These are phyloP conservation scores for Shiraia sp. DNA, from an alignment of 2,329 filamentous ascomycete genomes.

Conservation along the genomic window DNA sequence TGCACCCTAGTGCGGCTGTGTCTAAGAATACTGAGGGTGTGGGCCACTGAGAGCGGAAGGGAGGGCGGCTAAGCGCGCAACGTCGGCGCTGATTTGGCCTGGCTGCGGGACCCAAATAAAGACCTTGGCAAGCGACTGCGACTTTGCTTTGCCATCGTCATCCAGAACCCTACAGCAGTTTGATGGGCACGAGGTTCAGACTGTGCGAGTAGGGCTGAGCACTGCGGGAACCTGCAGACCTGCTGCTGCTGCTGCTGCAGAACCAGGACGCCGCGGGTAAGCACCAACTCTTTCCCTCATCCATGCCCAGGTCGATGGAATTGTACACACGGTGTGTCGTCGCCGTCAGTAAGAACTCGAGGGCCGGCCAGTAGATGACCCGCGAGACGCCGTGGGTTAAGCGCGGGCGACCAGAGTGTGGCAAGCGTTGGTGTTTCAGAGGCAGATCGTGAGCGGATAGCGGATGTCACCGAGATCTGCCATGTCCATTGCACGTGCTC, in stretches of 20 bases:
- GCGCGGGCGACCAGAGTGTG: constrained; percentile 13
- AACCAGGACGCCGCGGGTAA: not conserved
- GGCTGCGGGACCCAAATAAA: constrained; percentile 25
- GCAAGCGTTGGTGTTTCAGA: constrained; percentile 22
- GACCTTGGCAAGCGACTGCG: constrained; percentile 29
- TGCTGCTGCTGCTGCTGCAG: constrained; percentile 7
- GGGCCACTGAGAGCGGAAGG: constrained; percentile 19
- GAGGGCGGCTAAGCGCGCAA: constrained; percentile 30
- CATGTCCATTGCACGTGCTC: constrained; percentile 10
- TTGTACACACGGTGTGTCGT: too few species aligned
- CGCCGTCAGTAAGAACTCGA: not conserved
- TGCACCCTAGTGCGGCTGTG: constrained; percentile 37
- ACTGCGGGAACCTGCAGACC: constrained; percentile 24
- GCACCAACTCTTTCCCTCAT: not conserved
- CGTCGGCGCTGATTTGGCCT: constrained; percentile 34
- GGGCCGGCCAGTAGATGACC: constrained; percentile 3
- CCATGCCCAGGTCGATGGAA: not conserved
- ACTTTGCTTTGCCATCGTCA: too few species aligned
- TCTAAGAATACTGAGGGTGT: constrained; percentile 37
- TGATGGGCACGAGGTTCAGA: too few species aligned
- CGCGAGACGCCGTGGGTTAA: constrained; percentile 20
- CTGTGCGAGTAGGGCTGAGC: constrained; percentile 41
- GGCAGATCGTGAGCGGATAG: constrained; percentile 8
- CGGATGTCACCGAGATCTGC: constrained; percentile 18
- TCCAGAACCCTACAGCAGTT: too few species aligned